Evolutionary conservation across 2,329 filamentous ascomycete species (phyloP).

Genomic region (Penicillium janthinellum): DNA sequence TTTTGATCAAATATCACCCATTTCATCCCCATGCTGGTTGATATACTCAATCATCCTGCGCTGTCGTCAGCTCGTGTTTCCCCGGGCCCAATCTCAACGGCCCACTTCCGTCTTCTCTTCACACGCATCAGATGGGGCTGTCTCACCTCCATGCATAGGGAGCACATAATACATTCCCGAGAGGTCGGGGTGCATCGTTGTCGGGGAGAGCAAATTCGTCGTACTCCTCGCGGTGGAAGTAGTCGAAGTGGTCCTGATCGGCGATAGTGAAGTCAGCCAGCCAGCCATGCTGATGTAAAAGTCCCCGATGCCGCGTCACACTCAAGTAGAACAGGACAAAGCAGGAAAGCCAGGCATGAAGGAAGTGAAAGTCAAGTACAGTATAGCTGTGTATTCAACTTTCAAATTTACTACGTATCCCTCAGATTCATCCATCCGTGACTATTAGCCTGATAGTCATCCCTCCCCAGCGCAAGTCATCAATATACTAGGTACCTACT

Average conservation of each 20-base stretch:
- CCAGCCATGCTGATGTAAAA: not conserved
- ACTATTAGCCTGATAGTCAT: too few relatives aligned
- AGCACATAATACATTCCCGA: slow-evolving; percentile 71
- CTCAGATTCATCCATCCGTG: too few relatives aligned
- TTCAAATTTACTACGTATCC: too few relatives aligned
- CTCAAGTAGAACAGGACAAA: not conserved
- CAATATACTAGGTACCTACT: too few relatives aligned
- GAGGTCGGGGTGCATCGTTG: slow-evolving; percentile 76
- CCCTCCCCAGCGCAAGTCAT: too few relatives aligned
- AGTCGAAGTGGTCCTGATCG: slow-evolving; percentile 60
- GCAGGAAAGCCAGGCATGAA: too few relatives aligned
- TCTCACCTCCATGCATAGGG: slow-evolving; percentile 69
- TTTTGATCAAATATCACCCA: slow-evolving; percentile 63
- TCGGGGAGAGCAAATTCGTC: slow-evolving; percentile 80
- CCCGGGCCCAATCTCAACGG: not conserved
- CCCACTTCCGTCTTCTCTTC: not conserved
- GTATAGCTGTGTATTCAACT: too few relatives aligned
- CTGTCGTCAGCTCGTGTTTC: slow-evolving; percentile 3
- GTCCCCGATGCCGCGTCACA: not conserved
- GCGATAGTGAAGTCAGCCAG: not conserved
- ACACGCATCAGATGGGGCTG: not conserved
- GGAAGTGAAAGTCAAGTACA: too few relatives aligned
- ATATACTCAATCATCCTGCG: slow-evolving; percentile 66
- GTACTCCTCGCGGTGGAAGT: slow-evolving; percentile 76
- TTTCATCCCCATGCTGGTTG: slow-evolving; percentile 56